phyloP scores from a whole-genome alignment of 768 basidiomycete species.

The Suillus subaureus region DNA sequence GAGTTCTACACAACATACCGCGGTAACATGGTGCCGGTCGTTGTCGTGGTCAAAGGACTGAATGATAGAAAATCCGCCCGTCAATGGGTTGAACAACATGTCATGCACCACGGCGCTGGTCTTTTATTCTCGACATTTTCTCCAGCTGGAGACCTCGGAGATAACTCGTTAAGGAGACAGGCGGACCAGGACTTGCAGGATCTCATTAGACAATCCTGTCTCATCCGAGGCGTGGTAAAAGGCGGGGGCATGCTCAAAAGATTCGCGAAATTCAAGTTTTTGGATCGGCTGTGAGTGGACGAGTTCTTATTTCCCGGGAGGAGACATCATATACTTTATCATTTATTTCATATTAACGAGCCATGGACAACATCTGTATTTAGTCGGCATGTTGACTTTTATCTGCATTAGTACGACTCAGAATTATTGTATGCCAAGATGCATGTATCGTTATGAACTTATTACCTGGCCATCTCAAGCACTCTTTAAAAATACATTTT shows the following conservation, averaged over 20 bases:
- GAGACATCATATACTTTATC: neutral
- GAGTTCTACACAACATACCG: constrained; percentile 19
- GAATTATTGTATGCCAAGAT: neutral
- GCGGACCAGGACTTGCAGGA: neutral
- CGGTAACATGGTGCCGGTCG: constrained; percentile 16
- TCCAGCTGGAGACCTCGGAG: neutral
- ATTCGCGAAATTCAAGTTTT: neutral
- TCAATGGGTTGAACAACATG: neutral
- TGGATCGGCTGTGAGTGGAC: neutral
- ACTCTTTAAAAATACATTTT: neutral
- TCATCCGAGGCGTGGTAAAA: neutral
- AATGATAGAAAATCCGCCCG: constrained; percentile 16
- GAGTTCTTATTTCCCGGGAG: neutral
- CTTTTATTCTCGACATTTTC: neutral
- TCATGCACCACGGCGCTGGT: neutral
- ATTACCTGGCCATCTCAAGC: neutral
- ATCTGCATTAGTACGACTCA: neutral
- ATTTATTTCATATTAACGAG: neutral
- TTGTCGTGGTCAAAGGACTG: constrained; percentile 20
- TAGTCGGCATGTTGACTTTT: neutral
- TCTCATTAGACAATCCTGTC: neutral
- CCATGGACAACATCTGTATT: neutral
- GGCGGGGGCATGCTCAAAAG: neutral
- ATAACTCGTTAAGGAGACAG: neutral
- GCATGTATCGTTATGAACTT: neutral